Base-by-base conservation (phyloP, 2,329 filamentous ascomycete species). In the Leptographium procerum region DNA sequence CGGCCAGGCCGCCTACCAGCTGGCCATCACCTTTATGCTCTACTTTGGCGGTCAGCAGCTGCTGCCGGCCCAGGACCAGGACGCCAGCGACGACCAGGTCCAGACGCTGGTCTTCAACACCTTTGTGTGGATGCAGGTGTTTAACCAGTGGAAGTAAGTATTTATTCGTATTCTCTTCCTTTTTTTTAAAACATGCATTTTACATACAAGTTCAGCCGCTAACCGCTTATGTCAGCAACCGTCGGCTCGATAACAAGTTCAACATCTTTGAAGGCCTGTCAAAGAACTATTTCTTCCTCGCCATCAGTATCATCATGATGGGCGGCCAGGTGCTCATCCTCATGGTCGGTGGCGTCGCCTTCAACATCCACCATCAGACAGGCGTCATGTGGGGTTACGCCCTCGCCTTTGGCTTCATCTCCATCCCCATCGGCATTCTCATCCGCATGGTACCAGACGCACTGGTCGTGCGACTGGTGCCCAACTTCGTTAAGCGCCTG, bases 51-150 rank as follows among this genome's bases (percentile, higher is more conserved):
- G 65, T 14, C 63, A 61, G 43, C 55, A 62, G n/a, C 62, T 72
- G 11, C 67, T 67, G 47, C 74, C 74, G 33, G 65, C 68, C 0
- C 69, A 72, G 4, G 72, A 77, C 55, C 68, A 74, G 36, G 69
- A 80, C 40, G 65, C 67, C 19, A 56, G 51, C 3, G 64, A 66
- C 31, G 71, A 69, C 1, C 78, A 88, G 65, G 78, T 95, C 60
- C 77, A 84, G 58, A 95, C 91, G 3, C 79, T 97, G 53, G 88
- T 97, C 9, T 97, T 97, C 80, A 97, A 97, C 76, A 94, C 90
- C 0, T 97, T 97, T 69, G 92, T 96, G 57, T 97, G 92, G 92
- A 96, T 97, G 91, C 92, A 97, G 67, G 95, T 97, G 66, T 97
- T 97, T 77, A 97, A 97, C 73, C 88, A 95, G 69, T 89, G 95